phyloP scores from a whole-genome alignment of 352 stramenopile species.

The Lagenidium giganteum region DNA sequence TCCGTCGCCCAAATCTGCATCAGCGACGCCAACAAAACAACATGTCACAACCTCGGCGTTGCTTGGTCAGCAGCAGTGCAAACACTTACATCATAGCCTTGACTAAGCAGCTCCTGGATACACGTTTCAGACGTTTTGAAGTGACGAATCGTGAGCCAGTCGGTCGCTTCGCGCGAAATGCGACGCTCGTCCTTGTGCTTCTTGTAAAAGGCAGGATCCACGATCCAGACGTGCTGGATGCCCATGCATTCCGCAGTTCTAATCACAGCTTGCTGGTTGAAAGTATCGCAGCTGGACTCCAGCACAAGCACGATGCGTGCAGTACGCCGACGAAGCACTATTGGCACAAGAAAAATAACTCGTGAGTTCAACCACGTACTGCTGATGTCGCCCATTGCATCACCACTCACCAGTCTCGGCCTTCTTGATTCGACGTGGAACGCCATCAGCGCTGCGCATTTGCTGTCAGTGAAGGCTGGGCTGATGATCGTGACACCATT shows the following conservation, averaged over 20 bases:
- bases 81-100: slow-evolving; percentile 16
- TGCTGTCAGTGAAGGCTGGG: slow-evolving; percentile 4
- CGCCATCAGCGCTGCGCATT: slow-evolving; percentile 7
- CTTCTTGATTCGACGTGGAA: slow-evolving; percentile 25
- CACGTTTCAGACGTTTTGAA: slow-evolving; percentile 69
- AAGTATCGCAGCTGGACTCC: slow-evolving; percentile 30
- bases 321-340: slow-evolving; percentile 29
- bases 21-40: too few species aligned
- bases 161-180: slow-evolving; percentile 22
- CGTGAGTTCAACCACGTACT: too few species aligned
- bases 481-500: too few species aligned
- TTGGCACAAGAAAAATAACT: not conserved
- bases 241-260: slow-evolving; percentile 54
- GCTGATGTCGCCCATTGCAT: too few species aligned
- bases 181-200: slow-evolving; percentile 21
- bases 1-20: slow-evolving; percentile 85
- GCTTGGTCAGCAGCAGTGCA: not conserved
- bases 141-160: slow-evolving; percentile 73
- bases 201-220: slow-evolving; percentile 30
- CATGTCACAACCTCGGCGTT: slow-evolving; percentile 16
- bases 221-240: slow-evolving; percentile 76
- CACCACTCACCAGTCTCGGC: slow-evolving; percentile 20
- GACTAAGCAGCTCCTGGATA: slow-evolving; percentile 39
- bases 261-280: slow-evolving; percentile 32
- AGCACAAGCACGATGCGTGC: slow-evolving; percentile 33